Conservation (phyloP, 2,329 filamentous ascomycete species). For the Trichoderma atrobrunneum region DNA sequence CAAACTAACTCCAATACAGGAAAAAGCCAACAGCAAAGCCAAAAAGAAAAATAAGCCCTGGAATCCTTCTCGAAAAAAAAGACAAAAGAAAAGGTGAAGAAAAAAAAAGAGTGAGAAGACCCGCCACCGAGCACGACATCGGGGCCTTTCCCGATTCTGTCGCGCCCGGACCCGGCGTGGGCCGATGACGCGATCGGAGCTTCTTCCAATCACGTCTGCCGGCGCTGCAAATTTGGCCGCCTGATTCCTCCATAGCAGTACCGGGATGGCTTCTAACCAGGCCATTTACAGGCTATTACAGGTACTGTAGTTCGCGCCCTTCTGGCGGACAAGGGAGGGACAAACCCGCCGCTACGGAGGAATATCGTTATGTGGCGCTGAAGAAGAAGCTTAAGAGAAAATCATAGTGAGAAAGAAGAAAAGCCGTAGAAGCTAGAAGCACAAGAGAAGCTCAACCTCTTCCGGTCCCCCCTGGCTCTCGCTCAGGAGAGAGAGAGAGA, state of each 20-base stretch:
- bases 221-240: conserved; percentile 20
- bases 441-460: neutral
- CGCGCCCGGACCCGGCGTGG: conserved; percentile 14
- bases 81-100: neutral
- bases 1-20: neutral
- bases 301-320: neutral
- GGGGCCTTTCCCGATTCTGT: conserved; percentile 18
- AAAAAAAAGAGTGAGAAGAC: neutral
- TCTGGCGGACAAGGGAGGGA: neutral
- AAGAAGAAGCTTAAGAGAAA: neutral
- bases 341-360: neutral
- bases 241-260: neutral
- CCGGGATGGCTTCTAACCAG: neutral
- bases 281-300: neutral
- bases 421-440: neutral
- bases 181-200: conserved; percentile 29
- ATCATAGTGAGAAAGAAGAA: neutral
- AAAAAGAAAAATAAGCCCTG: neutral
- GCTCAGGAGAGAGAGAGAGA: neutral
- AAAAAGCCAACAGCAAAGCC: neutral
- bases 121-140: conserved; percentile 16
- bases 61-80: conserved; percentile 6
- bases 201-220: conserved; percentile 21
- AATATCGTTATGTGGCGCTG: neutral
- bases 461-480: neutral